phyloP scores from a whole-genome alignment of 768 basidiomycete species.

The Termitomyces sp. region DNA sequence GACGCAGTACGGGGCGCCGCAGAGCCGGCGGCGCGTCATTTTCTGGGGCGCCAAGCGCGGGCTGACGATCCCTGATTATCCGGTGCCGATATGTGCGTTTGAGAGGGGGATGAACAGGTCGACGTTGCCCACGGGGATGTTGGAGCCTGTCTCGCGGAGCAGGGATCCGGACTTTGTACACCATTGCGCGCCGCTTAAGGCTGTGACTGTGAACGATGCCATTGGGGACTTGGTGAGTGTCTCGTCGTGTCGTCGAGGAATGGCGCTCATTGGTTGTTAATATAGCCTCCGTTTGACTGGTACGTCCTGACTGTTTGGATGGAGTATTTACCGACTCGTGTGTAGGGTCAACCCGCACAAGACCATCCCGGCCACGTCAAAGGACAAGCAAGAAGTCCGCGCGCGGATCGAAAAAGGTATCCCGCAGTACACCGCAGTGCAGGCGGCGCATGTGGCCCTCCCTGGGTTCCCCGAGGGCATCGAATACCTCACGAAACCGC shows the following conservation, averaged over 20 bases:
- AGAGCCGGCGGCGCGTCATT: slow-evolving; percentile 61
- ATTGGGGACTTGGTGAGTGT: slow-evolving; percentile 62
- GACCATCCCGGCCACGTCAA: slow-evolving; percentile 26
- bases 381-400: slow-evolving; percentile 27
- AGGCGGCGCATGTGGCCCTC: slow-evolving; percentile 12
- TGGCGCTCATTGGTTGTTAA: neutral
- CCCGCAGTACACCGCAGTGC: slow-evolving; percentile 36
- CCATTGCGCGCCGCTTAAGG: slow-evolving; percentile 54
- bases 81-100: slow-evolving; percentile 56
- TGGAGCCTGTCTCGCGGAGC: slow-evolving; percentile 41
- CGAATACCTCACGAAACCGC: slow-evolving; percentile 39
- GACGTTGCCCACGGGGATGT: slow-evolving; percentile 38
- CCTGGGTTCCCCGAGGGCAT: slow-evolving; percentile 45
- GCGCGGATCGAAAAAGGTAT: slow-evolving; percentile 39
- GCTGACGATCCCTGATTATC: slow-evolving; percentile 53
- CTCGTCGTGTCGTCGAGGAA: neutral
- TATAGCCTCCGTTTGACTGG: slow-evolving; percentile 70
- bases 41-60: slow-evolving; percentile 63
- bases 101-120: slow-evolving; percentile 25
- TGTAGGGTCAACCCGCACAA: slow-evolving; percentile 58
- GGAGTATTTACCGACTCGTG: neutral
- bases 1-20: slow-evolving; percentile 68
- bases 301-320: slow-evolving; percentile 13
- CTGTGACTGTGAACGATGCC: slow-evolving; percentile 60
- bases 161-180: slow-evolving; percentile 32